A percentile compares a stretch with the other conserved stretches of the same genome.
Conservation (phyloP, 1,139 yeast genomes). For the Taphrina populina region DNA sequence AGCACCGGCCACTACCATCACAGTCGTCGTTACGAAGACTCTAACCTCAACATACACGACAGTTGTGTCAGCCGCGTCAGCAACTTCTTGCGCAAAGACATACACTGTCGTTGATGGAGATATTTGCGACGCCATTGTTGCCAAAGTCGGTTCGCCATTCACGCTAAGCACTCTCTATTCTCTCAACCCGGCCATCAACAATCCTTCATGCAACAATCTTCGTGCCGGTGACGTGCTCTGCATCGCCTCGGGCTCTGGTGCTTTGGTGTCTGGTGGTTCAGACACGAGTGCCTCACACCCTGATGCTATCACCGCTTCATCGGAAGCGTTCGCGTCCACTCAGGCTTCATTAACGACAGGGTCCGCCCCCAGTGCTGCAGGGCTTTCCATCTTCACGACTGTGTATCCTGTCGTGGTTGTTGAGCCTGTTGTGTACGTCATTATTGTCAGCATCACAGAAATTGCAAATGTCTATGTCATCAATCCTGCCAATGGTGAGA, state of each 20-base stretch:
- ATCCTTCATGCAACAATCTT: constrained; percentile 19
- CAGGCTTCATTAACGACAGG: background rate
- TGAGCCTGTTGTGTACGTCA: constrained; percentile 22
- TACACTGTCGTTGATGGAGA: constrained; percentile 10
- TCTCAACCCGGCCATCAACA: constrained; percentile 25
- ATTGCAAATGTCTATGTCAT: constrained; percentile 16
- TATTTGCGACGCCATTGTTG: constrained; percentile 12
- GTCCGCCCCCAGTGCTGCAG: background rate
- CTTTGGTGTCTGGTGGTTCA: background rate
- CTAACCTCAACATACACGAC: constrained; percentile 12
- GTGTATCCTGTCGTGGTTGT: constrained; percentile 18
- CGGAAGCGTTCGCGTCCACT: background rate
- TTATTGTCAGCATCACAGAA: constrained; percentile 15
- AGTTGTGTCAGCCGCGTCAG: background rate
- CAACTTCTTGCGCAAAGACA: background rate
- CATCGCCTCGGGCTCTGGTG: constrained; percentile 1
- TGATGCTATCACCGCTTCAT: background rate
- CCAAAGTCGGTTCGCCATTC: background rate
- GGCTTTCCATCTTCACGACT: background rate
- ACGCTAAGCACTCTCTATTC: constrained; percentile 6
- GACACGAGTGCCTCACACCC: background rate
- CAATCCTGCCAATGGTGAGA: constrained; percentile 18
- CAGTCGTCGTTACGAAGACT: constrained; percentile 15
- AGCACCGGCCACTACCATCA: constrained; percentile 24
- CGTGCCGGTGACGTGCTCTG: constrained; percentile 13